Conservation (phyloP, 768 basidiomycete species). For the Tylopilus balloui region DNA sequence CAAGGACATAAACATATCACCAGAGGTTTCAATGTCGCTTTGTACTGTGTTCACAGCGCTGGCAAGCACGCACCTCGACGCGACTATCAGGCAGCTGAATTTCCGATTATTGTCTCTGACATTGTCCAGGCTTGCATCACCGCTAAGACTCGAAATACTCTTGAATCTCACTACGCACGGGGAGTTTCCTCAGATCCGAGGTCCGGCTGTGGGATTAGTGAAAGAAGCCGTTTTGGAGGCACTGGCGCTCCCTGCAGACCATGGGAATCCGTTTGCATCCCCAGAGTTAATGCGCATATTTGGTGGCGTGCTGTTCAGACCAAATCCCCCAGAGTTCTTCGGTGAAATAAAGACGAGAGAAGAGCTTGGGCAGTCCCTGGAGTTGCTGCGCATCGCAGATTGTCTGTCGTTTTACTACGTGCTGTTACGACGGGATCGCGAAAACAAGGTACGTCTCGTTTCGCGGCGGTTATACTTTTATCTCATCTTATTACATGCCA, state of each 20-base stretch:
- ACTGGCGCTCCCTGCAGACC: slow-evolving; percentile 28
- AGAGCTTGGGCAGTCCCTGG: slow-evolving; percentile 51
- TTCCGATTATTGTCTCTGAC: slow-evolving; percentile 58
- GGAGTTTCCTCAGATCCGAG: slow-evolving; percentile 61
- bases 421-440: slow-evolving; percentile 51
- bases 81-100: slow-evolving; percentile 51
- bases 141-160: slow-evolving; percentile 51
- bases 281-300: slow-evolving; percentile 52
- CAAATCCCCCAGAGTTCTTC: slow-evolving; percentile 54
- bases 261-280: slow-evolving; percentile 47
- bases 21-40: slow-evolving; percentile 47
- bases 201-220: slow-evolving; percentile 62
- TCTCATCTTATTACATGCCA: neutral
- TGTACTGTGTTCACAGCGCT: slow-evolving; percentile 48
- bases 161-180: slow-evolving; percentile 46
- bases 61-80: slow-evolving; percentile 59
- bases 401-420: slow-evolving; percentile 67
- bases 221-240: slow-evolving; percentile 63
- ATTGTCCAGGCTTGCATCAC: slow-evolving; percentile 44
- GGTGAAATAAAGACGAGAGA: slow-evolving; percentile 31
- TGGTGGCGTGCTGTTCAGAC: slow-evolving; percentile 55
- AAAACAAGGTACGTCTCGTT: slow-evolving; percentile 45
- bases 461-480: neutral
- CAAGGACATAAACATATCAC: slow-evolving; percentile 27
- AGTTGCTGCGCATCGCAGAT: slow-evolving; percentile 60